phyloP scores from a whole-genome alignment of 2,329 filamentous ascomycete genomes.

The Capronia americana region DNA sequence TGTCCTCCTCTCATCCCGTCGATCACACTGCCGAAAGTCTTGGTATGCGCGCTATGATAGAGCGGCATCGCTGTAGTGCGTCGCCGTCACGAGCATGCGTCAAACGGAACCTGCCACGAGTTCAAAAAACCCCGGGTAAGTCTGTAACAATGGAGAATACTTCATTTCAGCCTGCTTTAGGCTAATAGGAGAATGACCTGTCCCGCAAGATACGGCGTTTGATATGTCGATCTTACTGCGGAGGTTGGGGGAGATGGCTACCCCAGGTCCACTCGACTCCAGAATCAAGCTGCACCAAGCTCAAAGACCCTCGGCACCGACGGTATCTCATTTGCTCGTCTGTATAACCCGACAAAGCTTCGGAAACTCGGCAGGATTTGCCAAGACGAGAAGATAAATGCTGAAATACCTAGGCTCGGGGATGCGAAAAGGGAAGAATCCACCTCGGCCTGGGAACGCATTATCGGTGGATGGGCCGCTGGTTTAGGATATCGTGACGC shows the following conservation, averaged over 20 bases:
- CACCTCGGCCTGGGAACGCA: not conserved
- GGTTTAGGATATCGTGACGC: not conserved
- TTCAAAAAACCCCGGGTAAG: not conserved
- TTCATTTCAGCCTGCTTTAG: constrained; percentile 23
- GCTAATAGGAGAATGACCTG: constrained; percentile 27
- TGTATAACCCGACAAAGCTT: not conserved
- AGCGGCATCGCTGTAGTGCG: not conserved
- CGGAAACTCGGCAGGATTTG: constrained; percentile 6
- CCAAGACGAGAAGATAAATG: constrained; percentile 1
- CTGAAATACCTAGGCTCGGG: not conserved
- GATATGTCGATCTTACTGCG: constrained; percentile 9
- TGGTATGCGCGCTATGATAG: constrained; percentile 2
- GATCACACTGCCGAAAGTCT: constrained; percentile 6
- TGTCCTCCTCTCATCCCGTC: not conserved
- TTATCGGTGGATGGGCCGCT: not conserved
- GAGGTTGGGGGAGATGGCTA: constrained; percentile 16
- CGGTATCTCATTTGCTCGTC: constrained; percentile 4
- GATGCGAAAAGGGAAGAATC: not conserved
- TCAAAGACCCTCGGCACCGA: not conserved
- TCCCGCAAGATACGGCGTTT: not conserved
- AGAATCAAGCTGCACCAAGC: constrained; percentile 2
- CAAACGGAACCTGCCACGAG: constrained; percentile 2
- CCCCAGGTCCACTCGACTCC: constrained; percentile 9
- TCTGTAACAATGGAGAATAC: not conserved
- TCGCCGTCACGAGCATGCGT: not conserved